These are phyloP conservation scores for Xylariaceae sp. DNA, from an alignment of 2,329 filamentous ascomycete genomes.

Conservation along the genomic window DNA sequence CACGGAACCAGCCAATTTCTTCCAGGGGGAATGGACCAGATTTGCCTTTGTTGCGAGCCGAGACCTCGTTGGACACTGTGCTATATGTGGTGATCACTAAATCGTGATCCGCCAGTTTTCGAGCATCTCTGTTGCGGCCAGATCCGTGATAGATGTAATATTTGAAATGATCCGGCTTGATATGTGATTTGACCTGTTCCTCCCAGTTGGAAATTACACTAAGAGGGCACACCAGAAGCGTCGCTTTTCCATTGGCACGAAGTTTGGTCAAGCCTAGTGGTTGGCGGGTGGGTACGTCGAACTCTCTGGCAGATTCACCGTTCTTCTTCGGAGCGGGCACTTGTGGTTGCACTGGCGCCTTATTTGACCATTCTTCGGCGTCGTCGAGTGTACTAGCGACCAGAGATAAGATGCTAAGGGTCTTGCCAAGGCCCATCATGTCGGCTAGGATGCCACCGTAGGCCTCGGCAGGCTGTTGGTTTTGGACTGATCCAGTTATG, in stretches of 20 bases:
- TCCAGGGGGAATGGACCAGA: slow-evolving; percentile 61
- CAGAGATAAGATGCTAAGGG: slow-evolving; percentile 78
- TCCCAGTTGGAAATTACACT: slow-evolving; percentile 95
- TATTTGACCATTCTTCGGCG: slow-evolving; percentile 57
- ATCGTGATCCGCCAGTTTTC: slow-evolving; percentile 68
- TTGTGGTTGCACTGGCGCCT: slow-evolving; percentile 46
- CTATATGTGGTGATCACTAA: slow-evolving; percentile 91
- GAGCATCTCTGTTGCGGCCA: slow-evolving; percentile 64
- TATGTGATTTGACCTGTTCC: slow-evolving; percentile 81
- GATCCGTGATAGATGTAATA: slow-evolving; percentile 86
- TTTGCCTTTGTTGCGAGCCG: slow-evolving; percentile 57
- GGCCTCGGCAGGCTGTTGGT: slow-evolving; percentile 59
- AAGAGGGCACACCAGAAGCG: slow-evolving; percentile 81
- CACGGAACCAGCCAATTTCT: slow-evolving; percentile 85
- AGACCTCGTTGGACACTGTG: slow-evolving; percentile 76
- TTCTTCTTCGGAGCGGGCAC: slow-evolving; percentile 35
- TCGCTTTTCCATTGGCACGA: slow-evolving; percentile 69
- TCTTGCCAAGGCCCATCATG: slow-evolving; percentile 89
- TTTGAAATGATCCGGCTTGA: slow-evolving; percentile 58
- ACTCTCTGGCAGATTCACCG: slow-evolving; percentile 26
- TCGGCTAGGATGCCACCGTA: slow-evolving; percentile 74
- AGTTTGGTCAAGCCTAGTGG: slow-evolving; percentile 47
- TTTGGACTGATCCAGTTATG: slow-evolving; percentile 68
- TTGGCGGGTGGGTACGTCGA: slow-evolving; percentile 37
- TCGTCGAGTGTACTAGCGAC: slow-evolving; percentile 62